phyloP scores from a whole-genome alignment of 192 early-diverging fungal genomes.

The Haplosporangium gracile region DNA sequence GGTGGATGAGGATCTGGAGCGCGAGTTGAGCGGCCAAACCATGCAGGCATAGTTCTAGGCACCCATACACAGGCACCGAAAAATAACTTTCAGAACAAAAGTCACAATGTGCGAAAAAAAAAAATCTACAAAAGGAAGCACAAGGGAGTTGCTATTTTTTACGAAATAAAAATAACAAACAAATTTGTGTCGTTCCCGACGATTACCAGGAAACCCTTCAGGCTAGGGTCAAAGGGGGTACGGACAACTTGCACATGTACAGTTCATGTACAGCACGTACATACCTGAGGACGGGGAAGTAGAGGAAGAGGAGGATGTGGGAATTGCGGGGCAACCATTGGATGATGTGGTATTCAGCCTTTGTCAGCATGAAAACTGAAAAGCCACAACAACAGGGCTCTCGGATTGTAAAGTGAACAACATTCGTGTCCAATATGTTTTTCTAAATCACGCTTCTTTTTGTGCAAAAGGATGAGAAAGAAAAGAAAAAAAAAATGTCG shows the following conservation, averaged over 20 bases:
- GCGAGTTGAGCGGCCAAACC: conserved; percentile 63
- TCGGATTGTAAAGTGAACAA: neutral
- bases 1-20: conserved; percentile 66
- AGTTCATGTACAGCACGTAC: neutral
- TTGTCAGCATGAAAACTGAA: conserved; percentile 1
- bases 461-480: neutral
- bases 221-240: neutral
- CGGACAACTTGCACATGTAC: neutral
- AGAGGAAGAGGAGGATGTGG: neutral
- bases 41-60: conserved; percentile 45
- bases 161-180: conserved; percentile 2
- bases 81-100: neutral
- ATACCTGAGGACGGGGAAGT: neutral
- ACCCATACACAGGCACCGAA: neutral
- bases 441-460: neutral
- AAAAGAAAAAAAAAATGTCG: neutral
- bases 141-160: neutral
- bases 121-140: neutral
- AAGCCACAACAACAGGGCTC: neutral
- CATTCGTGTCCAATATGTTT: neutral
- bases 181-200: neutral
- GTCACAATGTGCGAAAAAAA: neutral
- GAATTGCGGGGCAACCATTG: neutral
- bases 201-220: neutral
- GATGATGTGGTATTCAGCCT: neutral